Evolutionary conservation across 495 filamentous ascomycete genomes (phyloP).

Genomic region (Hypoxylon intermedium): DNA sequence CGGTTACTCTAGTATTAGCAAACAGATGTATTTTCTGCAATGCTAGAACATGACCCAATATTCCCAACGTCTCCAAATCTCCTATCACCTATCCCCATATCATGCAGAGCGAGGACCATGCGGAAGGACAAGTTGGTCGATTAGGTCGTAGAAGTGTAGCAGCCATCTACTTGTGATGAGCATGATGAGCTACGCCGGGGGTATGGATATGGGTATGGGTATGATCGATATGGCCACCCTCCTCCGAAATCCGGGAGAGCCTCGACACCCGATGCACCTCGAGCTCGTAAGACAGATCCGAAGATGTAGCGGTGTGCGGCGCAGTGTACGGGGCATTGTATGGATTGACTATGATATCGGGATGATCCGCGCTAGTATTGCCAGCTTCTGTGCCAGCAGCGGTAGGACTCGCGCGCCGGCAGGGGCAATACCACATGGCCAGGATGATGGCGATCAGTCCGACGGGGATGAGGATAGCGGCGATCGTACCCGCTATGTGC

Average conservation of each 20-base stretch:
- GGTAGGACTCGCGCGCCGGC: conserved; percentile 6
- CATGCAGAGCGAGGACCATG: not conserved
- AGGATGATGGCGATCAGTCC: conserved; percentile 28
- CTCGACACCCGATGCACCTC: conserved; percentile 18
- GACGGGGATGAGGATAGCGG: conserved; percentile 28
- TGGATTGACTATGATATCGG: conserved; percentile 1
- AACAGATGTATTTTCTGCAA: not conserved
- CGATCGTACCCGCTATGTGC: conserved; percentile 25
- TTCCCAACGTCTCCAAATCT: not conserved
- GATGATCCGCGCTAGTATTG: not conserved
- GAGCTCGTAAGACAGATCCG: conserved; percentile 19
- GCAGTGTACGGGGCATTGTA: not conserved
- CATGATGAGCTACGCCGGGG: no score
- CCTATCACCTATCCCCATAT: not conserved
- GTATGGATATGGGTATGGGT: not conserved
- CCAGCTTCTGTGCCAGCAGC: conserved; percentile 3
- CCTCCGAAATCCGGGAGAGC: conserved; percentile 30
- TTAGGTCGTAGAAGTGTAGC: no score
- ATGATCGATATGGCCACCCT: conserved; percentile 10
- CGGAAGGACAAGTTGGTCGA: no score
- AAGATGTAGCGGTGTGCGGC: not conserved
- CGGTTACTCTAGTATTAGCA: no score
- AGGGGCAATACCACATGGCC: conserved; percentile 33
- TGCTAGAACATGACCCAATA: not conserved
- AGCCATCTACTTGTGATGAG: not conserved